These are phyloP conservation scores for Chamaecrista fasciculata DNA, from an alignment of 306 rosid species.

Conservation along the genomic window DNA sequence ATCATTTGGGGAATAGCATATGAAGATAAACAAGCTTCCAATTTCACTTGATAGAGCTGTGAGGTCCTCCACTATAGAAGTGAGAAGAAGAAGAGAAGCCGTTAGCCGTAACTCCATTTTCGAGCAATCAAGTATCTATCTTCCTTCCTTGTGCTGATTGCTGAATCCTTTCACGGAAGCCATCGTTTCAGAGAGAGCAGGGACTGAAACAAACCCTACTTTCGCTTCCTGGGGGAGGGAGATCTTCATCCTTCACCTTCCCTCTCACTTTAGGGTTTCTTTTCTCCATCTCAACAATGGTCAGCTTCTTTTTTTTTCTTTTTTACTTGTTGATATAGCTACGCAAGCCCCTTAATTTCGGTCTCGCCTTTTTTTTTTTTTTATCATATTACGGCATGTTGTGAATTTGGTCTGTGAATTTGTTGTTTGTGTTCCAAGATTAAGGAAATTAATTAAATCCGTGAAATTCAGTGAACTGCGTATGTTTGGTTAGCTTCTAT, in stretches of 20 bases:
- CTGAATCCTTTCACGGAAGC: not conserved
- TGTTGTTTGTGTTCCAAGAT: not conserved
- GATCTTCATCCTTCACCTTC: not conserved
- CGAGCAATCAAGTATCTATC: not conserved
- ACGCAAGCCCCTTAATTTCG: not conserved
- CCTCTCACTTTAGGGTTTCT: not conserved
- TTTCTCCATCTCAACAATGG: slow-evolving; percentile 4
- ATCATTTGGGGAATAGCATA: no score
- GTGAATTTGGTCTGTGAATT: not conserved
- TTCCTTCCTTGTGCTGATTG: no score
- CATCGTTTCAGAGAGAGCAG: not conserved
- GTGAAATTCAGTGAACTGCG: not conserved
- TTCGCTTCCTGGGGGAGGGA: not conserved
- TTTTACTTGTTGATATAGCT: not conserved
- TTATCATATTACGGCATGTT: no score
- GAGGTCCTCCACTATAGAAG: not conserved
- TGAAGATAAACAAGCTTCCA: no score
- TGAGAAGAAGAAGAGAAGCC: not conserved
- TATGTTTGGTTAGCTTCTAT: not conserved
- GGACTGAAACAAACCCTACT: not conserved
- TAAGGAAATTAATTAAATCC: not conserved
- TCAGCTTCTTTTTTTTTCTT: not conserved
- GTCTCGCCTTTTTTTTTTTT: not conserved
- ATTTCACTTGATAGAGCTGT: no score
- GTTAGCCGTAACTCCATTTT: no score